These are phyloP conservation scores for Chrysoporthe puriensis DNA, from an alignment of 2,329 filamentous ascomycete species.

Conservation along the genomic window DNA sequence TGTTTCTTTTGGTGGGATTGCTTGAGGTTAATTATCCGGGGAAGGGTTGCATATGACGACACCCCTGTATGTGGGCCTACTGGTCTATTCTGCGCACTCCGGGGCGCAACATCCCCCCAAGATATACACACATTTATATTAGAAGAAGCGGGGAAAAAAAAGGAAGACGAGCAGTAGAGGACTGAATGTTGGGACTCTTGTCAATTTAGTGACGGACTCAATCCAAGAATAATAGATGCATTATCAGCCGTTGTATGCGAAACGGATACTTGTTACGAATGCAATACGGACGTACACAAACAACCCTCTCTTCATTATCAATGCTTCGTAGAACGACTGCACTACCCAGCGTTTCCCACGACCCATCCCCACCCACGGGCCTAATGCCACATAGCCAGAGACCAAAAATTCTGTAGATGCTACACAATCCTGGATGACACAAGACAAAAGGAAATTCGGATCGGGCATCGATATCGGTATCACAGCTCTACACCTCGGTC, in stretches of 20 bases:
- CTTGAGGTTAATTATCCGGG: neutral
- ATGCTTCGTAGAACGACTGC: constrained; percentile 12
- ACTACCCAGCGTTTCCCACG: neutral
- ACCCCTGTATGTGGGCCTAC: neutral
- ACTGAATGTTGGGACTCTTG: too few species aligned
- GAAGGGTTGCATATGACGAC: constrained; percentile 9
- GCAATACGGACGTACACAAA: too few species aligned
- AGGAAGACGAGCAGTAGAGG: neutral
- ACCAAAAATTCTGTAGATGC: neutral
- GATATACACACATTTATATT: too few species aligned
- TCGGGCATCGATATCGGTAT: too few species aligned
- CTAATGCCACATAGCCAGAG: neutral
- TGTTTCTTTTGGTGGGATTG: too few species aligned
- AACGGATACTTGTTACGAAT: neutral
- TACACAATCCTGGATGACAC: neutral
- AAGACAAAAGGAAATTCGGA: neutral
- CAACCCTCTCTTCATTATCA: constrained; percentile 3
- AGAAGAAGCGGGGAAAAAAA: neutral
- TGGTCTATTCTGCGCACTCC: neutral
- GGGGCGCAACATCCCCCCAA: neutral
- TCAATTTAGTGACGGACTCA: neutral
- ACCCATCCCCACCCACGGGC: neutral
- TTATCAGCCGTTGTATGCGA: neutral
- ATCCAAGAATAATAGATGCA: neutral
- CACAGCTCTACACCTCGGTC: constrained; percentile 62